Evolutionary conservation across 257 asterid species (phyloP), one percentile per base, ranked within the genome.

Genomic region (Plantago major): DNA sequence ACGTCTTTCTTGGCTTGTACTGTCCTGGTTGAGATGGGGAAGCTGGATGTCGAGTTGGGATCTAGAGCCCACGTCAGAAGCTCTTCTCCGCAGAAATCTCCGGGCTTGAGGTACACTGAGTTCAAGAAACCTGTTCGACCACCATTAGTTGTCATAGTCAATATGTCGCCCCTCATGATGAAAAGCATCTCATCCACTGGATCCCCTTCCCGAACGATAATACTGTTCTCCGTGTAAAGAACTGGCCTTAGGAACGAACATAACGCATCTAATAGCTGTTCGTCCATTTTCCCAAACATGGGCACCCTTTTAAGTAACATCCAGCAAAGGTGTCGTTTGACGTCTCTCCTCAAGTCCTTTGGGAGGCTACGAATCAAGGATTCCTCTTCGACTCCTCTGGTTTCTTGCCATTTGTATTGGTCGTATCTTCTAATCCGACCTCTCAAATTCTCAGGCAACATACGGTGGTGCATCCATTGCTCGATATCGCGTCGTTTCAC

Each of bases 401-500:
- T 92, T 71, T 89, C 97, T 67, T 86, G 69, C 97, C 99, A 92
- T 73, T 92, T 92, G 82, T 92, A 92, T 69, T 92, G 99, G 70
- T 89, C 99, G 52, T 89, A 92, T 49, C 99, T 93, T 75, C 99
- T 80, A 52, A 92, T 97, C 11, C 96, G 83, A 67, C 85, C 95
- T 37, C 97, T 79, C 42, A 92, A 89, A 48, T 92, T 95, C 51
- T 75, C 88, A 7, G 99, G 99, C 42, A 92, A 94, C 79, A 89
- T 72, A 58, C 99, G 97, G 73, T 92, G 99, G 71, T 85, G 94
- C 99, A 92, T 92, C 97, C 99, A 92, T 72, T 92, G 97, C 75
- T 92, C 97, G 40, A 97, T 83, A 75, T 92, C 99, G 9, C 95
- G 99, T 78, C 96, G 81, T 78, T 92, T 92, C 55, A 92, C 91